These are phyloP conservation scores for Iberis pinnata DNA, from an alignment of 345 rosid genomes.

Conservation along the genomic window DNA sequence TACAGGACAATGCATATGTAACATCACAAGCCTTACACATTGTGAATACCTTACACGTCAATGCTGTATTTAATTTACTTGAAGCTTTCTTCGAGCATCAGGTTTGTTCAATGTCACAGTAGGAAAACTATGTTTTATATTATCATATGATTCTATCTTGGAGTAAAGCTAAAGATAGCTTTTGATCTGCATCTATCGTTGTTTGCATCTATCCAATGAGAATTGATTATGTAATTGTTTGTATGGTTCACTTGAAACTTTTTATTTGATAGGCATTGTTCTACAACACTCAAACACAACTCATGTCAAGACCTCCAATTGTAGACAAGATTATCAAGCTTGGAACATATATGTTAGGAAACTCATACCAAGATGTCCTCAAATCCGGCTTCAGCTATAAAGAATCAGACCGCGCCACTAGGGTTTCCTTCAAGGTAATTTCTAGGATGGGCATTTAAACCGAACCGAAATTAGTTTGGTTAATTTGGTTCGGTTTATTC, in stretches of 20 bases:
- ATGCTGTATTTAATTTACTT: slow-evolving; percentile 20
- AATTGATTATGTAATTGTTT: not conserved
- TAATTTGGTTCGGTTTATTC: no score
- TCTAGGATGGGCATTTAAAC: no score
- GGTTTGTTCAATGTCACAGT: slow-evolving; percentile 20
- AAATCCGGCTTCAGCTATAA: slow-evolving; percentile 48
- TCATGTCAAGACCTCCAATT: slow-evolving; percentile 41
- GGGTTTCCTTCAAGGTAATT: slow-evolving; percentile 76
- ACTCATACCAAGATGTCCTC: slow-evolving; percentile 38
- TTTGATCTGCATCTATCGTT: no score
- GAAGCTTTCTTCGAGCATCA: slow-evolving; percentile 32
- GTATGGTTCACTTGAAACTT: not conserved
- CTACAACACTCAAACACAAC: slow-evolving; percentile 48
- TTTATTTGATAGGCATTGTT: slow-evolving; percentile 43
- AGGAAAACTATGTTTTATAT: not conserved
- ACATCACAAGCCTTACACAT: slow-evolving; percentile 30
- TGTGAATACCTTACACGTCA: slow-evolving; percentile 19
- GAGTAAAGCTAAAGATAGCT: no score
- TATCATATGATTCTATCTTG: no score
- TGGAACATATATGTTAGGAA: slow-evolving; percentile 41
- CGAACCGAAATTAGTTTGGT: no score
- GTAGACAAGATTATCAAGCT: slow-evolving; percentile 48
- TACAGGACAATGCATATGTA: slow-evolving; percentile 32
- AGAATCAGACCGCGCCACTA: slow-evolving; percentile 52
- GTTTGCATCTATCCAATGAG: no score